These are phyloP conservation scores for Didymella keratinophila DNA, from an alignment of 2,329 filamentous ascomycete genomes.

Conservation along the genomic window DNA sequence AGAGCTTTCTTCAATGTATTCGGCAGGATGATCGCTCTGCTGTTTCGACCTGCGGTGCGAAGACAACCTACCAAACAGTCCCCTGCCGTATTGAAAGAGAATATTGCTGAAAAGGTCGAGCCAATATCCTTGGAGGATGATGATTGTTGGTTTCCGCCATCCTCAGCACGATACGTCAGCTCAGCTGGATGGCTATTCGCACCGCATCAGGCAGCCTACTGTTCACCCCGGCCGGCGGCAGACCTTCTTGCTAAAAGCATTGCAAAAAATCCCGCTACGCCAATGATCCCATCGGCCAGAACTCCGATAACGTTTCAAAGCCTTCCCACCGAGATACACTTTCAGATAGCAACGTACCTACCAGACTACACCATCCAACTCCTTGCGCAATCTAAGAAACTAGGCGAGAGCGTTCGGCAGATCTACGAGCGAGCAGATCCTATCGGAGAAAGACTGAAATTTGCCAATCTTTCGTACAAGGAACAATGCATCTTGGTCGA, in stretches of 20 bases:
- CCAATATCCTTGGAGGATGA: background rate
- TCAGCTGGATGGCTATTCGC: background rate
- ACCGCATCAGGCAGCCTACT: background rate
- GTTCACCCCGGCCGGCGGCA: background rate
- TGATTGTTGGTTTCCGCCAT: background rate
- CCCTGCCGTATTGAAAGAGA: background rate
- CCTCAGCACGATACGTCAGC: background rate
- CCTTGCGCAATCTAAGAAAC: background rate
- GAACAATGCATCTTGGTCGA: background rate
- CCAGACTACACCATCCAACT: background rate
- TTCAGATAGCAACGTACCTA: conserved; percentile 2
- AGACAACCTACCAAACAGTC: background rate
- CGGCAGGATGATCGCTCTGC: background rate
- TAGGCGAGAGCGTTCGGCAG: background rate
- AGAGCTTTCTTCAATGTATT: background rate
- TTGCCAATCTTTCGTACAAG: background rate
- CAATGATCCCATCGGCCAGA: too few species aligned
- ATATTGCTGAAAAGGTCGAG: too few species aligned
- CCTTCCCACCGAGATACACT: conserved; percentile 3
- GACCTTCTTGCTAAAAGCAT: background rate
- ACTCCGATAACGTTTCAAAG: background rate
- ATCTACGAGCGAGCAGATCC: background rate
- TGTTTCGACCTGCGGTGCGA: too few species aligned
- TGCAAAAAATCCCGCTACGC: background rate
- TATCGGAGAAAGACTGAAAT: background rate